Evolutionary conservation across 2,329 filamentous ascomycete genomes (phyloP).

Genomic region (Pezicula carpinea): DNA sequence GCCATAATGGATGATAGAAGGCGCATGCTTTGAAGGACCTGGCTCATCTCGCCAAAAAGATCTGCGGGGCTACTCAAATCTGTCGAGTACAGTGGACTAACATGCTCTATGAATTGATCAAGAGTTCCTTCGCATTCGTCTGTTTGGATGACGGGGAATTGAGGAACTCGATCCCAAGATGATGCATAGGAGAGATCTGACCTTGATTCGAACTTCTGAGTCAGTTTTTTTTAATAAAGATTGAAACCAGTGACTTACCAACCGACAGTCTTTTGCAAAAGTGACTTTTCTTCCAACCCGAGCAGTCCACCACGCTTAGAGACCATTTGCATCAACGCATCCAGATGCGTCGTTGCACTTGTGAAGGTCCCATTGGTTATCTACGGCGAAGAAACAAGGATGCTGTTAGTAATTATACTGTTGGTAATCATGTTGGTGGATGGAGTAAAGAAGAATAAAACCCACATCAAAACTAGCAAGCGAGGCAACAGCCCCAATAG

Average conservation of each 20-base stretch:
- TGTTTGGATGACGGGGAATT: not conserved
- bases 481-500: conserved; percentile 6
- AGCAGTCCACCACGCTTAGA: conserved; percentile 1
- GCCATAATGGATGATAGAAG: not conserved
- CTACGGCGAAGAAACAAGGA: not conserved
- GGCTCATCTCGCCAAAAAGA: not conserved
- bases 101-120: not conserved
- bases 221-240: not conserved
- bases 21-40: not conserved
- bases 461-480: conserved; percentile 8
- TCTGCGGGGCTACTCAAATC: not conserved
- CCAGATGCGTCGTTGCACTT: conserved; percentile 4
- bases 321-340: conserved; percentile 1
- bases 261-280: not conserved
- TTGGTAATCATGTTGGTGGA: too few relatives aligned
- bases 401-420: not conserved
- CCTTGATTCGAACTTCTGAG: not conserved
- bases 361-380: not conserved
- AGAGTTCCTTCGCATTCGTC: not conserved
- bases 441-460: not conserved
- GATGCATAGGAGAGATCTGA: conserved; percentile 1
- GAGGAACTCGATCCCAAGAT: not conserved
- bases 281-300: not conserved
- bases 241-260: not conserved
- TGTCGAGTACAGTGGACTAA: not conserved